Percentiles rank a stretch among this genome's conserved stretches.
These are phyloP conservation scores for Sclerotinia nivalis DNA, from an alignment of 2,329 filamentous ascomycete genomes.

Conservation along the genomic window DNA sequence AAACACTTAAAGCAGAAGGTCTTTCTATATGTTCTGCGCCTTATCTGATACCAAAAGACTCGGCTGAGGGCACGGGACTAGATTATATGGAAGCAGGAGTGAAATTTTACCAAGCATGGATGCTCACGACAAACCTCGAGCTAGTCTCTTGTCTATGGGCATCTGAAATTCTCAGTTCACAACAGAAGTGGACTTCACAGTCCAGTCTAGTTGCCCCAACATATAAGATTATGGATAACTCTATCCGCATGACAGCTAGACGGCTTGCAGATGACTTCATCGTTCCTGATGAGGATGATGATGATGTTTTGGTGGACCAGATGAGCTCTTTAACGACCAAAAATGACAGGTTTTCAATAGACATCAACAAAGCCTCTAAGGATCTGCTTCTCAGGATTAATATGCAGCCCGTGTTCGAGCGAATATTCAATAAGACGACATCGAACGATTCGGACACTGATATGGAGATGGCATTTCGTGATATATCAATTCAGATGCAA, in stretches of 20 bases:
- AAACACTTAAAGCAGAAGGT: not conserved
- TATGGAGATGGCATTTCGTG: slow-evolving; percentile 8
- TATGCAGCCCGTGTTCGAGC: slow-evolving; percentile 16
- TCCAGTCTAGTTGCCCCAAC: slow-evolving; percentile 25
- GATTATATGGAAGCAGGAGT: slow-evolving; percentile 42
- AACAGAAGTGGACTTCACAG: slow-evolving; percentile 8
- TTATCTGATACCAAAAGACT: slow-evolving; percentile 8
- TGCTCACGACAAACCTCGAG: slow-evolving; percentile 47
- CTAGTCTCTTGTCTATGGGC: slow-evolving; percentile 46
- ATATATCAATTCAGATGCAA: slow-evolving; percentile 20
- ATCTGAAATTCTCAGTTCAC: slow-evolving; percentile 5
- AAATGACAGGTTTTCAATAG: not conserved
- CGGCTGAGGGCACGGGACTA: slow-evolving; percentile 22
- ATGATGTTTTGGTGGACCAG: slow-evolving; percentile 7
- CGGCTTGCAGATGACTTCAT: slow-evolving; percentile 36
- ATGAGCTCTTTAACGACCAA: not conserved
- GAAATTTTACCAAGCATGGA: slow-evolving; percentile 51
- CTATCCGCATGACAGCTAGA: slow-evolving; percentile 15
- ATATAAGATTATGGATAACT: slow-evolving; percentile 22
- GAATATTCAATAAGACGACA: slow-evolving; percentile 9
- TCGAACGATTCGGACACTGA: slow-evolving; percentile 3
- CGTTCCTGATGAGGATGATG: slow-evolving; percentile 31
- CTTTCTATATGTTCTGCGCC: not conserved
- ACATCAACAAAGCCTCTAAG: not conserved
- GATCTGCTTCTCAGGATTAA: slow-evolving; percentile 21